phyloP scores from a whole-genome alignment of 148 eudicot genomes.

The Vaccinium macrocarpon region DNA sequence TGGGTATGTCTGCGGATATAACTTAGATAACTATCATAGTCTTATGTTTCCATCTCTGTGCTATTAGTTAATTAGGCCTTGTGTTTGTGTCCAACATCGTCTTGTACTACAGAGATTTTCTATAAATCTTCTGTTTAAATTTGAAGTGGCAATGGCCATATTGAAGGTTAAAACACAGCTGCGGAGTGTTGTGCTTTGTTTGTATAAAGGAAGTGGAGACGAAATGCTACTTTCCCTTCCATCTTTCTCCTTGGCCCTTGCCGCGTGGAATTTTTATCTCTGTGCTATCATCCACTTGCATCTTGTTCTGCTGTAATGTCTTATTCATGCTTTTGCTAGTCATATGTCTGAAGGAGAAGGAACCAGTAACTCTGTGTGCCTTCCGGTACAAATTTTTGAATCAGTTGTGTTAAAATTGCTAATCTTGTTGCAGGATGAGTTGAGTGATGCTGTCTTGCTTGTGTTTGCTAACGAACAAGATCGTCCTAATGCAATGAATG shows the following conservation, averaged over 20 bases:
- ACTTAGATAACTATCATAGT: not conserved
- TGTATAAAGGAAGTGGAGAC: not conserved
- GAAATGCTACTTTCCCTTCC: not conserved
- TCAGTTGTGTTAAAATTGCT: not conserved
- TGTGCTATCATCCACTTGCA: not conserved
- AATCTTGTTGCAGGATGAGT: slow-evolving; percentile 38
- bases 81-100: not conserved
- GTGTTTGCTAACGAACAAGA: slow-evolving; percentile 63
- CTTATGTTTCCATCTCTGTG: not conserved
- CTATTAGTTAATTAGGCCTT: not conserved
- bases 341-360: not conserved
- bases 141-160: not conserved
- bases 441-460: slow-evolving; percentile 53
- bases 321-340: not conserved
- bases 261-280: not conserved
- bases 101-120: not conserved
- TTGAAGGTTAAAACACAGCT: not conserved
- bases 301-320: not conserved
- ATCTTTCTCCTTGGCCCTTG: not conserved
- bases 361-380: too few relatives aligned
- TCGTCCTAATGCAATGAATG: slow-evolving; percentile 51
- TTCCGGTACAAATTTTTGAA: not conserved
- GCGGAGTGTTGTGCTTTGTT: not conserved
- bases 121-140: not conserved
- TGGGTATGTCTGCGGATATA: too few relatives aligned